Base-by-base conservation (phyloP, 371 early-diverging fungal genomes). In the Mortierella sp. region DNA sequence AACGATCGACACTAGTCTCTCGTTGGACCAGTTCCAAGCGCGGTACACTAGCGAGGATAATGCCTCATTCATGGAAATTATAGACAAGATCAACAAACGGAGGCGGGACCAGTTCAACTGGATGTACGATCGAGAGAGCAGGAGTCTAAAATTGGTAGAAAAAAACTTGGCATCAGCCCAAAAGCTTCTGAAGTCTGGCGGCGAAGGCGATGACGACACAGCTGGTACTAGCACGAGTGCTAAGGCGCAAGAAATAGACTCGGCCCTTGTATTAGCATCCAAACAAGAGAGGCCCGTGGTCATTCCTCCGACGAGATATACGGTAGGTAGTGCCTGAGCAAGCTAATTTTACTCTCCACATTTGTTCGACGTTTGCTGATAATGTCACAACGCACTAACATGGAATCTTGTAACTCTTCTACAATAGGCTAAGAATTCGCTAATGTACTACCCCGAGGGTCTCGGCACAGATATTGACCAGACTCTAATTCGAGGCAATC, bases 21-120 rank as follows among this genome's bases (percentile, higher is more conserved):
- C 84, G 4, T 80, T 91, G 19, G 95, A 94, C 64, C 86, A 87
- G 51, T 95, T 94, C 68, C 94, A 92, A 74, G 67, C 88, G 1
- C 73, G 82, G n/a, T 94, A 93, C 74, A 95, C 95, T 7, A 89
- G 89, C 70, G 95, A 95, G 72, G 96, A 95, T 75, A 94, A 95
- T 80, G 91, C 93, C 14, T 93, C 94, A 4, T 96, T 96, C 75
- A 67, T 81, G 29, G 87, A 85, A 21, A 74, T 95, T 15, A 43
- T 96, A 12, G 88, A 90, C 65, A 87, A 86, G 59, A 83, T 86
- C 25, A 92, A 93, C 50, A 76, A 84, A 18, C 86, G 87, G 37
- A 79, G 84, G 47, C 79, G 83, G 57, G 86, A 88, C 57, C 86
- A 90, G 64, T 89, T 90, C 62, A 80, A 84, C 43, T 94, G 94